Evolutionary conservation across 129 eudicot genomes (phyloP), one percentile per base, ranked within the genome.

Genomic region (Flaveria robusta): DNA sequence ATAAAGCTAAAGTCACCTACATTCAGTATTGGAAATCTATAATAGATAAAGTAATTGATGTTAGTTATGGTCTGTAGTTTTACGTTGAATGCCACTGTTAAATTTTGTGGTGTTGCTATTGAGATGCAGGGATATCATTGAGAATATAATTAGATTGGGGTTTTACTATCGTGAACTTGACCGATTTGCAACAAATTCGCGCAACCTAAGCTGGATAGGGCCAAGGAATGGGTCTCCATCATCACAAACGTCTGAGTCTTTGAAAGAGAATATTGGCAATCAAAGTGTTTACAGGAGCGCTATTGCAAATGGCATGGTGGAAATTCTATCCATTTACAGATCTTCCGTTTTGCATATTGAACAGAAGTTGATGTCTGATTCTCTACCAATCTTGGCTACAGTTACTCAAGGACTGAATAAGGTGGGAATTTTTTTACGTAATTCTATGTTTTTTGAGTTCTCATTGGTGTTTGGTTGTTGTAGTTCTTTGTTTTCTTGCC

Each of bases 401-500:
- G 91, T 93, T 82, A 93, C 96, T 52, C 95, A 90, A 78, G 96
- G 98, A 63, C 89, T 93, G 43, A 85, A 90, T 76, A 88, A 93
- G 96, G 98, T 88, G 51, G 63, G 34, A 20, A 10, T 66, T 37
- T 10, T 37, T 7, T 47, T 31, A 9, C 64, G 19, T 12, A 29
- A 15, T 37, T 51, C 70, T 52, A 69, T 72, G 51, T 76, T 66
- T 41, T 68, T 83, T 70, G 34, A 71, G 70, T 68, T 73, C 56
- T 71, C 71, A 75, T 63, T 74, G 56, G 46, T 71, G 69, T 47
- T 65, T 74, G 72, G 69, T 73, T 85, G 19, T 74, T 52, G 79
- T 71, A 94, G 98, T 94, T 94, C 80, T 83, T 88, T 75, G 86
- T 94, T 79, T 86, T 94, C 80, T 70, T 94, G 54, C 98, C 96